Conservation (phyloP, 2,329 filamentous ascomycete species). For the Colletotrichum gigasporum region DNA sequence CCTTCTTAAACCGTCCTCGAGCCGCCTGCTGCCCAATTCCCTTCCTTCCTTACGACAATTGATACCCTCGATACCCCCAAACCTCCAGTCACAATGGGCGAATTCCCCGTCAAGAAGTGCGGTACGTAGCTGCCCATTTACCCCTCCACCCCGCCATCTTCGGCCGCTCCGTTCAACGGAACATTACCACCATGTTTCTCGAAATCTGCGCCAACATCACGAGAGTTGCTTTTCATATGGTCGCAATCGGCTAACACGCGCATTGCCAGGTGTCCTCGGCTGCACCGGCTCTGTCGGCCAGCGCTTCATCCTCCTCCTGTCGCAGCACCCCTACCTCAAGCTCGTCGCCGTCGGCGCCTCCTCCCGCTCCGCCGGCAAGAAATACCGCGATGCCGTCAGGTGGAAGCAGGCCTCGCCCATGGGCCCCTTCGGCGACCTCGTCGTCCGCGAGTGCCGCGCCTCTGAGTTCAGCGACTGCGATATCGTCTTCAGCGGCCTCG, state of each 20-base stretch:
- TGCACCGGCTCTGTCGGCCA: constrained; percentile 95
- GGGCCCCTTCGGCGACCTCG: constrained; percentile 79
- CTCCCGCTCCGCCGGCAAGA: constrained; percentile 88
- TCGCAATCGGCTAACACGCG: background rate
- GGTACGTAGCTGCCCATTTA: constrained; percentile 49
- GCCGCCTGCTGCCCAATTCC: background rate
- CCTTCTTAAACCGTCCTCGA: background rate
- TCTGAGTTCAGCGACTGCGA: constrained; percentile 90
- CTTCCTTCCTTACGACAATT: background rate
- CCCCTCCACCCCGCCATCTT: constrained; percentile 30
- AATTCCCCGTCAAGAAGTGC: constrained; percentile 68
- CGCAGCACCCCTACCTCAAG: constrained; percentile 85
- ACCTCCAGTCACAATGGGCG: constrained; percentile 36
- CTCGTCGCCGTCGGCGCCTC: constrained; percentile 92
- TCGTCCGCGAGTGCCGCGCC: constrained; percentile 86
- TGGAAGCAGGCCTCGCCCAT: constrained; percentile 95
- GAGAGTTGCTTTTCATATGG: background rate
- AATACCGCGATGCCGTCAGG: constrained; percentile 90
- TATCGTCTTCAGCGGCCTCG: constrained; percentile 90
- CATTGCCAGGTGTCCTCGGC: constrained; percentile 75
- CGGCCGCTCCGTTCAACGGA: constrained; percentile 21
- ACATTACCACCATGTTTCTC: no score
- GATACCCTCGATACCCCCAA: constrained; percentile 6
- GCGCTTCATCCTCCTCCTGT: constrained; percentile 92
- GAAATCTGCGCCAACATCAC: no score